Conservation (phyloP, 148 eudicot species). For the Talinum fruticosum region DNA sequence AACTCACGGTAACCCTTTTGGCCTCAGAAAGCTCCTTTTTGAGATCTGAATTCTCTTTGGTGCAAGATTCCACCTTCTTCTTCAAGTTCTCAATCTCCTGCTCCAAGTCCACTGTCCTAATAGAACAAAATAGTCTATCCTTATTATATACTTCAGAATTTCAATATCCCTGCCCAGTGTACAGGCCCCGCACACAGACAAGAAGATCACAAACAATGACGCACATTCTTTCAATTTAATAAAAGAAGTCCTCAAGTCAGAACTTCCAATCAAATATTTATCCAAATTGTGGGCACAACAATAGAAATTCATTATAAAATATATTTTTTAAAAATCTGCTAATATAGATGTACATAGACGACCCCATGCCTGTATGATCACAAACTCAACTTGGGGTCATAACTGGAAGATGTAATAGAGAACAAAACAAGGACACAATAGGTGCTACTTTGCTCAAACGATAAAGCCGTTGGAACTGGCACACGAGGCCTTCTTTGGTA, state of each 20-base stretch:
- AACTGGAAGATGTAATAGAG: background rate
- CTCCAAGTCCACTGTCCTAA: conserved; percentile 95
- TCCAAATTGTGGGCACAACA: no score
- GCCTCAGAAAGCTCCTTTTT: conserved; percentile 93
- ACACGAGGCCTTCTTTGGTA: background rate
- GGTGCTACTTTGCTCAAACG: background rate
- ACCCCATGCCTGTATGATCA: background rate
- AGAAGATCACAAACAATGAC: no score
- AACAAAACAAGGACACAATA: background rate
- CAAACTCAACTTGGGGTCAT: background rate
- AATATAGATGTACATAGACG: no score
- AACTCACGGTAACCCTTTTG: conserved; percentile 67
- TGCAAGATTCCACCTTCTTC: conserved; percentile 58
- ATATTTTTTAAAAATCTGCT: no score
- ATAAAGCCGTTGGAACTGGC: background rate
- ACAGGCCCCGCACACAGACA: no score
- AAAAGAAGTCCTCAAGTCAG: no score
- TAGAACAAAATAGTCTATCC: no score
- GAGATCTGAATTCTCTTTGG: conserved; percentile 68
- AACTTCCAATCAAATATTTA: no score
- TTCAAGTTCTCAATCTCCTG: conserved; percentile 84
- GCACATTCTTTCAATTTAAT: no score
- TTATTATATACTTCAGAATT: no score
- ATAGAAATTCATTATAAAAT: no score
- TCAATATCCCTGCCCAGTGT: no score